A percentile compares a stretch with the other conserved stretches of the same genome.
These are phyloP conservation scores for Capsella bursapastoris DNA, from an alignment of 345 rosid genomes.

Conservation along the genomic window DNA sequence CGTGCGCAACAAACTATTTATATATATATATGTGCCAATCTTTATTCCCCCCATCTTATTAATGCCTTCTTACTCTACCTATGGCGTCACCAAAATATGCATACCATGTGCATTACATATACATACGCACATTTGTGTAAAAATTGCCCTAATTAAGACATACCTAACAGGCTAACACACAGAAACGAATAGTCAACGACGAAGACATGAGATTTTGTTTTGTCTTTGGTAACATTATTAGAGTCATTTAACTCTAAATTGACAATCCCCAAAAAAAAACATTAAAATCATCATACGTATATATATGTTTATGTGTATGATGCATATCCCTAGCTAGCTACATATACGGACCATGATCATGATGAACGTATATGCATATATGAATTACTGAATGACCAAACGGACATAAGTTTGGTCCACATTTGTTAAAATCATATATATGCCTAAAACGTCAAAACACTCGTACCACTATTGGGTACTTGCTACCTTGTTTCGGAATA, in stretches of 20 bases:
- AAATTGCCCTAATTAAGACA: slow-evolving; percentile 9
- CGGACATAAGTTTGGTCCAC: slow-evolving; percentile 33
- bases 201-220: slow-evolving; percentile 33
- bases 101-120: slow-evolving; percentile 34
- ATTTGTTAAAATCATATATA: neutral
- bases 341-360: slow-evolving; percentile 8
- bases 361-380: neutral
- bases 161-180: neutral
- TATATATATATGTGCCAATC: slow-evolving; percentile 21
- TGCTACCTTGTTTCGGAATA: slow-evolving; percentile 5
- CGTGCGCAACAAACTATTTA: slow-evolving; percentile 41
- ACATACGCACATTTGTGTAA: neutral
- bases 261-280: slow-evolving; percentile 29
- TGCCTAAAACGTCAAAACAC: slow-evolving; percentile 32
- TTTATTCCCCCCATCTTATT: slow-evolving; percentile 22
- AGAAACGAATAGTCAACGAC: slow-evolving; percentile 34
- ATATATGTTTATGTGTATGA: neutral
- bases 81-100: slow-evolving; percentile 50
- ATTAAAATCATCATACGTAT: slow-evolving; percentile 1
- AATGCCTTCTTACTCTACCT: slow-evolving; percentile 55
- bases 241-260: slow-evolving; percentile 16
- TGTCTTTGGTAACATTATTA: slow-evolving; percentile 25
- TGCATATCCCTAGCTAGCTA: slow-evolving; percentile 30
- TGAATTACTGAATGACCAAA: slow-evolving; percentile 11
- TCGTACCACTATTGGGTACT: slow-evolving; percentile 40